These are phyloP conservation scores for Acanthamoeba rhysodes DNA, from an alignment of 208 protist species.

Conservation along the genomic window DNA sequence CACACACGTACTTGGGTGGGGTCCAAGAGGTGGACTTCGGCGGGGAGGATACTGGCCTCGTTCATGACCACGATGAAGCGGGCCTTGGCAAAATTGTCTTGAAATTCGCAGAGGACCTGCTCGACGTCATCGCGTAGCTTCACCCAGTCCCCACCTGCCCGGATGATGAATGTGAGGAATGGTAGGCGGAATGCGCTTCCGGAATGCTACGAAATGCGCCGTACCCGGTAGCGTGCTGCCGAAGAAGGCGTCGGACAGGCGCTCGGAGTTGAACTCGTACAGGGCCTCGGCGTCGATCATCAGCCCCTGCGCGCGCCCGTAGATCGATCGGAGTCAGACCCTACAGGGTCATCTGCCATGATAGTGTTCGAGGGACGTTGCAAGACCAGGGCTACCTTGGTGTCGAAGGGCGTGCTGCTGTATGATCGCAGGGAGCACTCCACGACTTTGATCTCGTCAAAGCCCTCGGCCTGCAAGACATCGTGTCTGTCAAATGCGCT, in stretches of 20 bases:
- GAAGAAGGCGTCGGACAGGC: conserved; percentile 33
- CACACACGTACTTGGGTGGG: neutral
- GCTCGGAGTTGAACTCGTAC: neutral
- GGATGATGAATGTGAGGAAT: neutral
- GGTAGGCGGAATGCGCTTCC: neutral
- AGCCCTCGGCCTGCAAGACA: neutral
- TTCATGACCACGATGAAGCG: conserved; percentile 37
- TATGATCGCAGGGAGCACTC: conserved; percentile 23
- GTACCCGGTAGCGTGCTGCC: neutral
- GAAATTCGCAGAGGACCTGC: neutral
- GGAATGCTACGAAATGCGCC: neutral
- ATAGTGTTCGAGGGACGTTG: neutral
- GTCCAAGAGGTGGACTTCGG: neutral
- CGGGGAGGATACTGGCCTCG: conserved; percentile 17
- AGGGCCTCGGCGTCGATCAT: conserved; percentile 30
- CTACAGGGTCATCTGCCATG: neutral
- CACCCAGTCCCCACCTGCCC: neutral
- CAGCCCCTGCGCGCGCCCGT: neutral
- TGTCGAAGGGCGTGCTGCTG: neutral
- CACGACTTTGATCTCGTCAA: neutral
- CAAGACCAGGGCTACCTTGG: neutral
- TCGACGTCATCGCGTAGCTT: neutral
- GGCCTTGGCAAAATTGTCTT: neutral
- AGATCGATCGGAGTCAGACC: no score
- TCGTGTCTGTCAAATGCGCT: neutral